Evolutionary conservation across 2,329 filamentous ascomycete genomes (phyloP).

Genomic region (Aaosphaeria arxii): DNA sequence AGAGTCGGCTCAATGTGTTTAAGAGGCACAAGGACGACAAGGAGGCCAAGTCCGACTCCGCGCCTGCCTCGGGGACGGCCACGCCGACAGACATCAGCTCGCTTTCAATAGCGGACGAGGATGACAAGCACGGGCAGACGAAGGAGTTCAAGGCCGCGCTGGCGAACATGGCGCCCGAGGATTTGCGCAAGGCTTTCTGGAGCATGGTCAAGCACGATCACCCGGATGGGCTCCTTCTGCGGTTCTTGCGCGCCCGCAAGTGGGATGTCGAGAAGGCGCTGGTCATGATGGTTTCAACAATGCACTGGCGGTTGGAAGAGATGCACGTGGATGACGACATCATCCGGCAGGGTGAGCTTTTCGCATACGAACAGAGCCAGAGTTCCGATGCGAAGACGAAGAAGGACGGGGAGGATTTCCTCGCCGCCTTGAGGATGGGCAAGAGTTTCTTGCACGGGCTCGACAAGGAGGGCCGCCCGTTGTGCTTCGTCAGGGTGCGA

Average conservation of each 20-base stretch:
- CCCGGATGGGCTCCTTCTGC: conserved; percentile 70
- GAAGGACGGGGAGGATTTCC: conserved; percentile 72
- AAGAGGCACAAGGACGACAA: conserved; percentile 56
- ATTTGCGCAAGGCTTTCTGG: conserved; percentile 82
- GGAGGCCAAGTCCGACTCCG: conserved; percentile 40
- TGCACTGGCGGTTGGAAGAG: conserved; percentile 83
- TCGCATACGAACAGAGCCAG: conserved; percentile 60
- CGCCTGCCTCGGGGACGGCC: conserved; percentile 17
- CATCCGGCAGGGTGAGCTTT: conserved; percentile 47
- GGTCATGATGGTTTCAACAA: conserved; percentile 89
- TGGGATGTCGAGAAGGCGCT: conserved; percentile 95
- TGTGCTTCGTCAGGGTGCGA: conserved; percentile 80
- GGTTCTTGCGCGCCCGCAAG: conserved; percentile 49
- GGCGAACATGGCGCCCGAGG: conserved; percentile 71
- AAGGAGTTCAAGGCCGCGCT: conserved; percentile 84
- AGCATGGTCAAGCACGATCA: conserved; percentile 93
- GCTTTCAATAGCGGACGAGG: conserved; percentile 40
- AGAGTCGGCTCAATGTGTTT: conserved; percentile 71
- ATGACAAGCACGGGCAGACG: conserved; percentile 91
- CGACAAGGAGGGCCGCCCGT: conserved; percentile 80
- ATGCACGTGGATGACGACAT: conserved; percentile 89
- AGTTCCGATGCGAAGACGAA: conserved; percentile 59
- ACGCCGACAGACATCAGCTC: conserved; percentile 28
- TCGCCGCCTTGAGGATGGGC: conserved; percentile 80
- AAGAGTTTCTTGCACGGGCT: conserved; percentile 90